These are phyloP conservation scores for Neurospora pannonica DNA, from an alignment of 495 filamentous ascomycete species.

Conservation along the genomic window DNA sequence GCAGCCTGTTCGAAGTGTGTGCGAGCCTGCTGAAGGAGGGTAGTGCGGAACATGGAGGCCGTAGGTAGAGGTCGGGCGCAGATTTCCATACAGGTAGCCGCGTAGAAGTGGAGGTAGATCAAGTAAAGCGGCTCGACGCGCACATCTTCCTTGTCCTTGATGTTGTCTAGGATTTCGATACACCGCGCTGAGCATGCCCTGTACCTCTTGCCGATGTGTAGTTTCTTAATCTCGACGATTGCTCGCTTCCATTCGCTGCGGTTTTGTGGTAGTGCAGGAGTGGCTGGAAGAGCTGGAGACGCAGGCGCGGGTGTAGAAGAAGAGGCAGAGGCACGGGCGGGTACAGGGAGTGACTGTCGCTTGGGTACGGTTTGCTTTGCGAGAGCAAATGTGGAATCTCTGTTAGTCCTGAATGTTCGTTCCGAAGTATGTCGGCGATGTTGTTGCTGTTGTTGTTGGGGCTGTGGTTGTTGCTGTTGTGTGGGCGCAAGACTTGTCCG, in stretches of 20 bases:
- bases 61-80: conserved; percentile 37
- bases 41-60: conserved; percentile 30
- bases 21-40: conserved; percentile 38
- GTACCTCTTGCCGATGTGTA: conserved; percentile 34
- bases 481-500: conserved; percentile 13
- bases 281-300: background rate
- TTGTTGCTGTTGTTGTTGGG: background rate
- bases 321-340: conserved; percentile 2
- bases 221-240: conserved; percentile 37
- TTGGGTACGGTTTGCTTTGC: conserved; percentile 4
- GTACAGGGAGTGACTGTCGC: conserved; percentile 11
- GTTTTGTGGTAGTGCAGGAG: conserved; percentile 20
- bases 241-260: conserved; percentile 33
- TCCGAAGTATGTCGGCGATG: conserved; percentile 4
- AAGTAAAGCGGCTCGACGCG: conserved; percentile 38
- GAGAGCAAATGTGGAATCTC: conserved; percentile 4
- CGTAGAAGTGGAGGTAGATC: conserved; percentile 47
- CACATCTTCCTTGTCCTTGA: conserved; percentile 24
- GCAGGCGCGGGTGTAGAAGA: background rate
- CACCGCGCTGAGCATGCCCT: conserved; percentile 37
- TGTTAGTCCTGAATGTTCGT: conserved; percentile 1
- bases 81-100: conserved; percentile 42
- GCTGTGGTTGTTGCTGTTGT: conserved; percentile 1
- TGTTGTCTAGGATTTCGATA: conserved; percentile 34
- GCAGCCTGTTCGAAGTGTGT: conserved; percentile 37